Conservation (phyloP, 306 rosid species). For the Medicago lupulina region DNA sequence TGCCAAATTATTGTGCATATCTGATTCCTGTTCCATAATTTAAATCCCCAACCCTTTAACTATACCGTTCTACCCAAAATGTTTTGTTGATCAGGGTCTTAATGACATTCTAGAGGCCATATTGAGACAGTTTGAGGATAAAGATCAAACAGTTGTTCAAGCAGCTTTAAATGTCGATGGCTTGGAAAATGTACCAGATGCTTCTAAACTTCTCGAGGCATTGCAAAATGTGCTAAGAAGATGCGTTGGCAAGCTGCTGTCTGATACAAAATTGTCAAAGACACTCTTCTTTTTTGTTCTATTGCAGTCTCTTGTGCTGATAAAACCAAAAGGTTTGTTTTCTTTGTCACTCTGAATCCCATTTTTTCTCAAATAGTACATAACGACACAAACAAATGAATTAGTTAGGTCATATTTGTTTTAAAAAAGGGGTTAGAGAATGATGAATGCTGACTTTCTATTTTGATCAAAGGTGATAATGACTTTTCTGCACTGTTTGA, state of each 20-base stretch:
- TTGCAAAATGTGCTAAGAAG: constrained; percentile 65
- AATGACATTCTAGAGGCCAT: constrained; percentile 68
- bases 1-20: background rate
- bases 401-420: background rate
- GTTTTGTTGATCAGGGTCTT: constrained; percentile 62
- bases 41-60: constrained; percentile 30
- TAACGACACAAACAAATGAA: background rate
- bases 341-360: constrained; percentile 26
- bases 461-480: constrained; percentile 50
- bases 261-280: constrained; percentile 66
- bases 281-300: constrained; percentile 66
- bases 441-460: constrained; percentile 34
- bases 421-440: background rate
- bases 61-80: background rate
- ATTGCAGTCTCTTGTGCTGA: constrained; percentile 59
- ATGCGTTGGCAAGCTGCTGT: constrained; percentile 58
- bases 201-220: constrained; percentile 66
- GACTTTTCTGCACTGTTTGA: constrained; percentile 55
- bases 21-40: too few relatives aligned
- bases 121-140: constrained; percentile 76
- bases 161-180: constrained; percentile 72
- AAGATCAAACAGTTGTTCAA: constrained; percentile 80
- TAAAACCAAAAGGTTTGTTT: constrained; percentile 53
- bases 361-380: constrained; percentile 15
- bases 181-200: constrained; percentile 56